These are phyloP conservation scores for Bruguiera sexangula DNA, from an alignment of 345 rosid species.

Conservation along the genomic window DNA sequence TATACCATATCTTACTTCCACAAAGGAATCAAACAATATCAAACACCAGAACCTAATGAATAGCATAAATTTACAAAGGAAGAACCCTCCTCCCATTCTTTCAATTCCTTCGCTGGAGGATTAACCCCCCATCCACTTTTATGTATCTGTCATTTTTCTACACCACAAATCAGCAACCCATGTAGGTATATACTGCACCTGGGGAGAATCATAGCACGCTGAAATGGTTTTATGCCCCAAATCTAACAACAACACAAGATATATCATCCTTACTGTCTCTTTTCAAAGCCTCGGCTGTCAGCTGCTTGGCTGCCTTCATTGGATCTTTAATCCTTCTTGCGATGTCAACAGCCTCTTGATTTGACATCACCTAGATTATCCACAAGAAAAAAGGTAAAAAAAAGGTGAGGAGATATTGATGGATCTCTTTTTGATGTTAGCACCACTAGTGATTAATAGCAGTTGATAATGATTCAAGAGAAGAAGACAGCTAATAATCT, in stretches of 20 bases:
- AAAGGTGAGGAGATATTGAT: not conserved
- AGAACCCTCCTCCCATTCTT: not conserved
- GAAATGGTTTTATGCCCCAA: slow-evolving; percentile 39
- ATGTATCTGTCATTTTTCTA: slow-evolving; percentile 16
- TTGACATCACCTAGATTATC: slow-evolving; percentile 56
- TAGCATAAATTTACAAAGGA: slow-evolving; percentile 30
- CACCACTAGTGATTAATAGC: too few species aligned
- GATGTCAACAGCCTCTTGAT: slow-evolving; percentile 75
- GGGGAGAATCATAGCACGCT: slow-evolving; percentile 8
- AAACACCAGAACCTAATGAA: slow-evolving; percentile 35
- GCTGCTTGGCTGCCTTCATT: slow-evolving; percentile 66
- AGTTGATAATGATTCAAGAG: not conserved
- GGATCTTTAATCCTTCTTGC: slow-evolving; percentile 69
- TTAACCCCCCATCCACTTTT: slow-evolving; percentile 1
- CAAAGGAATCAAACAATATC: slow-evolving; percentile 40
- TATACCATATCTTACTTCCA: slow-evolving; percentile 22
- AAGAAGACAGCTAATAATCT: not conserved
- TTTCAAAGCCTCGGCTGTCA: slow-evolving; percentile 55
- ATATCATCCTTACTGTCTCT: slow-evolving; percentile 76
- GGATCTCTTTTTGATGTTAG: not conserved
- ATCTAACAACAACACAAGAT: slow-evolving; percentile 69
- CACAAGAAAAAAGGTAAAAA: not conserved
- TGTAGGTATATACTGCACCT: slow-evolving; percentile 22
- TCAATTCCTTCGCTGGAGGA: slow-evolving; percentile 4
- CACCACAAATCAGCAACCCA: slow-evolving; percentile 25